These are phyloP conservation scores for Echites panduratus DNA, from an alignment of 257 asterid genomes.

Conservation along the genomic window DNA sequence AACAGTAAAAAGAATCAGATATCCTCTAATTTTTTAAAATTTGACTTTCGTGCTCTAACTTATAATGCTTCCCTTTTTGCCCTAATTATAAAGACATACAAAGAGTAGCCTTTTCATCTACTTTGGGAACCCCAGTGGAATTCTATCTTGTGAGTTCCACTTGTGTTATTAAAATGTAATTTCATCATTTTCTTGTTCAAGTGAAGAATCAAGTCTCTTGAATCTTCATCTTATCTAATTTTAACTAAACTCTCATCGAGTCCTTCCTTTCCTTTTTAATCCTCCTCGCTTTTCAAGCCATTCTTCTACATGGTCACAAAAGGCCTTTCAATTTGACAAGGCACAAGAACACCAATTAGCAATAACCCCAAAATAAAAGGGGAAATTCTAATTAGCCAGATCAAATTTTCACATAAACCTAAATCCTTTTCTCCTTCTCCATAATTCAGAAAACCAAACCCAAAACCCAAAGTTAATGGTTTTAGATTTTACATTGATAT, in stretches of 20 bases:
- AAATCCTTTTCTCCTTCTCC: background rate
- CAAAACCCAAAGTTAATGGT: background rate
- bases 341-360: background rate
- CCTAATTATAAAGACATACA: no score
- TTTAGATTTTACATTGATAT: background rate
- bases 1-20: no score
- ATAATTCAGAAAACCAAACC: background rate
- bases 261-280: background rate
- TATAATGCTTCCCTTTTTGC: no score
- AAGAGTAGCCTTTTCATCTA: no score
- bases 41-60: no score
- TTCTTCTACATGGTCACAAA: background rate
- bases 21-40: no score
- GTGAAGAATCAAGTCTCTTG: background rate
- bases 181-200: no score
- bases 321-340: background rate
- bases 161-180: no score
- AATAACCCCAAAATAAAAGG: background rate
- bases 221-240: background rate
- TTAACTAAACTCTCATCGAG: background rate
- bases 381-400: background rate
- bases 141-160: no score
- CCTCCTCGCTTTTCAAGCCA: background rate
- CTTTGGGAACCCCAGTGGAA: no score
- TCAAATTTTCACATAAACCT: background rate